phyloP scores from a whole-genome alignment of 2,329 filamentous ascomycete genomes.

The Colletotrichum sp. region DNA sequence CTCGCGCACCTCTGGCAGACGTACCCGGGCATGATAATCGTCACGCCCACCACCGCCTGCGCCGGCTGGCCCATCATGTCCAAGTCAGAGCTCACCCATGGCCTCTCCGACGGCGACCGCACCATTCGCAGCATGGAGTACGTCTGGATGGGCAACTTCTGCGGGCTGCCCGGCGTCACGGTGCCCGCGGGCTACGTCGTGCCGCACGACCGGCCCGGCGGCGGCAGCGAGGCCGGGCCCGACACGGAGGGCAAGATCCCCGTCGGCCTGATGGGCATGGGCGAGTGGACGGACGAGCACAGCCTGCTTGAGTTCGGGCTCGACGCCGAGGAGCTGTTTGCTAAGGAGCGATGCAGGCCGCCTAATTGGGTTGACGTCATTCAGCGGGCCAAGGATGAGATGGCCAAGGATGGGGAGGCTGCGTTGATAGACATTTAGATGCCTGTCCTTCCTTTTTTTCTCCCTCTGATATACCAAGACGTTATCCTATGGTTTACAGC shows the following conservation, averaged over 20 bases:
- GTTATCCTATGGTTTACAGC: neutral
- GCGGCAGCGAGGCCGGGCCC: constrained; percentile 33
- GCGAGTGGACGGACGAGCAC: constrained; percentile 59
- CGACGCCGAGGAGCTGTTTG: constrained; percentile 47
- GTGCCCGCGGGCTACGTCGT: constrained; percentile 50
- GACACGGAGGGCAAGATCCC: constrained; percentile 48
- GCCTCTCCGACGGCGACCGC: constrained; percentile 50
- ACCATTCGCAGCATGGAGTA: constrained; percentile 55
- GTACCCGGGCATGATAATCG: constrained; percentile 72
- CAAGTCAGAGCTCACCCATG: constrained; percentile 40
- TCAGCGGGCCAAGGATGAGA: constrained; percentile 31
- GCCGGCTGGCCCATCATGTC: constrained; percentile 48
- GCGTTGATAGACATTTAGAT: constrained; percentile 17
- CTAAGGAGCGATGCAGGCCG: constrained; percentile 36
- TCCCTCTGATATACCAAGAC: neutral
- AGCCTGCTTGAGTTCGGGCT: constrained; percentile 52
- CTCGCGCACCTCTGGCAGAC: constrained; percentile 68
- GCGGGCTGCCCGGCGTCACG: constrained; percentile 50
- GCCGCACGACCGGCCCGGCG: constrained; percentile 35
- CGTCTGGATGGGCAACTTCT: constrained; percentile 57
- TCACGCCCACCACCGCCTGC: constrained; percentile 69
- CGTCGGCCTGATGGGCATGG: constrained; percentile 59
- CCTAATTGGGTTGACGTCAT: constrained; percentile 52
- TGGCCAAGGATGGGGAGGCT: constrained; percentile 16
- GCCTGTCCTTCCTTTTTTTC: neutral